Evolutionary conservation across 2,329 filamentous ascomycete species (phyloP).

Genomic region (Fusarium sterilihyphosum): DNA sequence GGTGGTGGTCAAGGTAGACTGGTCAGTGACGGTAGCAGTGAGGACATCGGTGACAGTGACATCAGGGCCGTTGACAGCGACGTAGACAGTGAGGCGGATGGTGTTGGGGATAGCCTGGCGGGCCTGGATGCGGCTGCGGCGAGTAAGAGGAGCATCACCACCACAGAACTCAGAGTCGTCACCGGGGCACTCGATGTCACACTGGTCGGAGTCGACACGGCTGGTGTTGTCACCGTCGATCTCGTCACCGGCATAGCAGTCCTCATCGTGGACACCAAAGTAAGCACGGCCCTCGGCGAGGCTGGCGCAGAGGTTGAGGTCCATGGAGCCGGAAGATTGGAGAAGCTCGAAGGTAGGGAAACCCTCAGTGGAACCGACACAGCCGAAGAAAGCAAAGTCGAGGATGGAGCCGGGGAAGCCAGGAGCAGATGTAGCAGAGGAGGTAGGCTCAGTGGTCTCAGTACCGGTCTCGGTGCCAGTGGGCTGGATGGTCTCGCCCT

Average conservation of each 20-base stretch:
- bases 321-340: slow-evolving; percentile 26
- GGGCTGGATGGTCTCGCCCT: background rate
- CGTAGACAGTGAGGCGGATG: slow-evolving; percentile 39
- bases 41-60: slow-evolving; percentile 5
- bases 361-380: slow-evolving; percentile 29
- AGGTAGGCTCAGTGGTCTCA: slow-evolving; percentile 39
- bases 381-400: slow-evolving; percentile 43
- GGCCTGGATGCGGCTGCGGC: slow-evolving; percentile 25
- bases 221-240: slow-evolving; percentile 14
- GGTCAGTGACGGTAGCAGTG: slow-evolving; percentile 29
- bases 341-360: slow-evolving; percentile 41
- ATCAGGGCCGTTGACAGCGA: slow-evolving; percentile 2
- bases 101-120: slow-evolving; percentile 36
- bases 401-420: slow-evolving; percentile 30
- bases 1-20: slow-evolving; percentile 32
- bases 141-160: slow-evolving; percentile 24
- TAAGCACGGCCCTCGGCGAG: slow-evolving; percentile 35
- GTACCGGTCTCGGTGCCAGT: slow-evolving; percentile 42
- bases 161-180: slow-evolving; percentile 35
- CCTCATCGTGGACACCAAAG: slow-evolving; percentile 43
- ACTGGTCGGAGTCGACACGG: slow-evolving; percentile 10
- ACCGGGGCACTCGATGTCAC: slow-evolving; percentile 37
- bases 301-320: slow-evolving; percentile 41
- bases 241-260: slow-evolving; percentile 38
- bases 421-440: slow-evolving; percentile 34